phyloP scores from a whole-genome alignment of 805 yeast species.

The Cyberlindnera veronae region DNA sequence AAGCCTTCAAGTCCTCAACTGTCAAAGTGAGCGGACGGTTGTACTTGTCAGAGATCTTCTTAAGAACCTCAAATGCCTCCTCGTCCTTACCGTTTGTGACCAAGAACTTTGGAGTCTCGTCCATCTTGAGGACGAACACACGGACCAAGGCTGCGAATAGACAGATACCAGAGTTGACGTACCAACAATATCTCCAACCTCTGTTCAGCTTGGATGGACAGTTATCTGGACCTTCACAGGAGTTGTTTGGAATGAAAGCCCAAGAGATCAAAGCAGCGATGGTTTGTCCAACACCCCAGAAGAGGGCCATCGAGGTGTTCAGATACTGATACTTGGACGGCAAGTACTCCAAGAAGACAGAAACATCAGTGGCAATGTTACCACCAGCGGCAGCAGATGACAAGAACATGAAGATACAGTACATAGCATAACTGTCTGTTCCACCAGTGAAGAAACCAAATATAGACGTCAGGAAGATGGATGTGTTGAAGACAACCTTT shows the following conservation, averaged over 20 bases:
- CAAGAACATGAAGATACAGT: constrained; percentile 44
- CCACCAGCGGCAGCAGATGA: constrained; percentile 48
- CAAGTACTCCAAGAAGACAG: constrained; percentile 47
- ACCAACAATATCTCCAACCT: constrained; percentile 61
- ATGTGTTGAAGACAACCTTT: constrained; percentile 45
- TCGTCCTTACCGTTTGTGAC: constrained; percentile 47
- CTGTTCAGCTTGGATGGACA: constrained; percentile 46
- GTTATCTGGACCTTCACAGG: constrained; percentile 38
- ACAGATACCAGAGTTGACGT: constrained; percentile 48
- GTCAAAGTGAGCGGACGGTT: constrained; percentile 39
- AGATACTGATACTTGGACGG: constrained; percentile 48
- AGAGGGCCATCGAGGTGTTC: constrained; percentile 47
- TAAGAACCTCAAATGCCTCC: constrained; percentile 42
- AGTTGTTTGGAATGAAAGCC: constrained; percentile 48
- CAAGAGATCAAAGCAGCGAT: constrained; percentile 47
- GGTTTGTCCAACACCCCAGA: constrained; percentile 60
- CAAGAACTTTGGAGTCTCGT: constrained; percentile 53
- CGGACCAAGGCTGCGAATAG: constrained; percentile 45
- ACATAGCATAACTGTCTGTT: constrained; percentile 43
- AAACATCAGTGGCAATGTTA: constrained; percentile 48
- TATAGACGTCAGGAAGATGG: constrained; percentile 41
- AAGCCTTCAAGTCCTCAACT: constrained; percentile 40
- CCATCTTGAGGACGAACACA: constrained; percentile 39
- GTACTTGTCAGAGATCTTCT: constrained; percentile 45
- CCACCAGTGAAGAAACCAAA: constrained; percentile 51